Conservation (phyloP, 2,329 filamentous ascomycete species). For the Alternaria alternata region DNA sequence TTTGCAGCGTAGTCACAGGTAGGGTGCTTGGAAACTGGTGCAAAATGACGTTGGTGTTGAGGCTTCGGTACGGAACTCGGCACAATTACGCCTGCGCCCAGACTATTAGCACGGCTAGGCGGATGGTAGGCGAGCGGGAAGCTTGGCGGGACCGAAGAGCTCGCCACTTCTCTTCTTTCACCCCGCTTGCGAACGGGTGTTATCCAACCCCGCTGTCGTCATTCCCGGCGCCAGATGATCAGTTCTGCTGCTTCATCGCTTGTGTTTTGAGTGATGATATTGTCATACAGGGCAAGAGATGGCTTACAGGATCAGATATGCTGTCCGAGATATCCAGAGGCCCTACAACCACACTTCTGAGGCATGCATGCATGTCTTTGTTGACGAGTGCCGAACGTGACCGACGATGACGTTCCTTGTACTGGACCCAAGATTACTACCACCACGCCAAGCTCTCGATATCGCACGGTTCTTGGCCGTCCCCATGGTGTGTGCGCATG, state of each 20-base stretch:
- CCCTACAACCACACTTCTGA: constrained; percentile 11
- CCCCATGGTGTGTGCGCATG: constrained; percentile 34
- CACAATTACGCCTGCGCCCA: constrained; percentile 22
- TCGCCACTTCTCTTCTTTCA: constrained; percentile 10
- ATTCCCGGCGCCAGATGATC: constrained; percentile 1
- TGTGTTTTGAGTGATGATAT: background rate
- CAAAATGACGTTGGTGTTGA: constrained; percentile 27
- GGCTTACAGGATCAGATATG: background rate
- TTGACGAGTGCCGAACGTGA: constrained; percentile 28
- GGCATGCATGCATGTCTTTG: constrained; percentile 25
- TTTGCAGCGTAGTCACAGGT: constrained; percentile 1
- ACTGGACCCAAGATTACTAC: constrained; percentile 36
- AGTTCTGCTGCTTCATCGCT: background rate
- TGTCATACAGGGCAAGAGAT: background rate
- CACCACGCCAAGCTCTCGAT: constrained; percentile 40
- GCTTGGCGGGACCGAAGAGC: constrained; percentile 7
- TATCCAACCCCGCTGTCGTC: constrained; percentile 9
- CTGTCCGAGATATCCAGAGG: constrained; percentile 13
- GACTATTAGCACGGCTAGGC: constrained; percentile 29
- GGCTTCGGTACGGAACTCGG: constrained; percentile 21
- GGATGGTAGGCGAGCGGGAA: constrained; percentile 22
- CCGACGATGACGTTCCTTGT: constrained; percentile 35
- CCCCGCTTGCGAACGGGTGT: constrained; percentile 6
- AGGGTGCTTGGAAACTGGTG: constrained; percentile 18
- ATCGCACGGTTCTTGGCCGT: constrained; percentile 40